Conservation (phyloP, 148 eudicot genomes). For the Cornus kousa region DNA sequence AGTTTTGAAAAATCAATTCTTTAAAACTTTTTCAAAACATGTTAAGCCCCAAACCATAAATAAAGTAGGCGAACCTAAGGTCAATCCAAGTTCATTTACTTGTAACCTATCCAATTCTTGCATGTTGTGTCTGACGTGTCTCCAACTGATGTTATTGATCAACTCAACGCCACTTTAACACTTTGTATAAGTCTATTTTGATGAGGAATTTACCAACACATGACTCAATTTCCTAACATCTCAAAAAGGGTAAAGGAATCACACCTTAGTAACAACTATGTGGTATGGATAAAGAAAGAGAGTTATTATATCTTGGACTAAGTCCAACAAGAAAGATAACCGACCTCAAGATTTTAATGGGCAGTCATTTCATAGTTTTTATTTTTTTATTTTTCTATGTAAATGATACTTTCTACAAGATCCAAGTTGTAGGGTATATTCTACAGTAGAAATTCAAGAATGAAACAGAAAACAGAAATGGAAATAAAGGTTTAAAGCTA, state of each 20-base stretch:
- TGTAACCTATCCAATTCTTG: too few species aligned
- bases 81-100: too few species aligned
- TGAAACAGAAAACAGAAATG: background rate
- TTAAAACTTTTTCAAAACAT: too few species aligned
- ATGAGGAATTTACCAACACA: too few species aligned
- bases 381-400: background rate
- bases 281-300: background rate
- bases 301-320: background rate
- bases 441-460: background rate
- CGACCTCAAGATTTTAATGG: background rate
- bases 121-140: too few species aligned
- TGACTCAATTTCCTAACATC: background rate
- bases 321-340: background rate
- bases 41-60: too few species aligned
- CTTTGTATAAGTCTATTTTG: too few species aligned
- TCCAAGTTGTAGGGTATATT: background rate
- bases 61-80: too few species aligned
- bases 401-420: background rate
- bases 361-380: background rate
- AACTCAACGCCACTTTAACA: too few species aligned
- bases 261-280: background rate
- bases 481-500: background rate
- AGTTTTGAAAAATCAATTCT: too few species aligned
- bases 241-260: background rate
- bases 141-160: too few species aligned